These are phyloP conservation scores for Camelina neglecta DNA, from an alignment of 345 rosid species.

Conservation along the genomic window DNA sequence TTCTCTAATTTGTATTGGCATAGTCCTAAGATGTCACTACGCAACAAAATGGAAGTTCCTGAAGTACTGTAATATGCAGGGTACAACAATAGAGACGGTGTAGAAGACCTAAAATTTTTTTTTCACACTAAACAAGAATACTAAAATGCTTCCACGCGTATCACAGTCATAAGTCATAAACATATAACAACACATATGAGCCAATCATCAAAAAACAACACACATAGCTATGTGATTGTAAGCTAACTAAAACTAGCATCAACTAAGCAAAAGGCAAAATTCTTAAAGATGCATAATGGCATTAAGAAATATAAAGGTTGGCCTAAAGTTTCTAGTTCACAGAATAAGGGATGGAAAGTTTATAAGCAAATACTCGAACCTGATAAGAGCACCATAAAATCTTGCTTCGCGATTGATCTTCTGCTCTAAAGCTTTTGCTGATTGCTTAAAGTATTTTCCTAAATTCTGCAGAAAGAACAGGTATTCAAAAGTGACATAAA, in stretches of 20 bases:
- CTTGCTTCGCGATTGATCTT: slow-evolving; percentile 86
- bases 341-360: not conserved
- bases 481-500: slow-evolving; percentile 11
- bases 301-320: not conserved
- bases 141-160: not conserved
- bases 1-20: not conserved
- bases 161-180: not conserved
- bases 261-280: not conserved
- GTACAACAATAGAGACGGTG: not conserved
- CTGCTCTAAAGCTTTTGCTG: slow-evolving; percentile 86
- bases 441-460: slow-evolving; percentile 90
- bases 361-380: slow-evolving; percentile 49
- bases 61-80: not conserved
- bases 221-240: slow-evolving; percentile 16
- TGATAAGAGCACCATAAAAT: slow-evolving; percentile 94
- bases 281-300: not conserved
- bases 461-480: slow-evolving; percentile 60
- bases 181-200: not conserved
- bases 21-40: not conserved
- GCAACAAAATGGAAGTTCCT: slow-evolving; percentile 21
- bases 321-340: slow-evolving; percentile 22
- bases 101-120: not conserved
- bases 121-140: not conserved
- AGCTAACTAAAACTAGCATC: slow-evolving; percentile 18
- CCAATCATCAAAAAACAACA: not conserved